Evolutionary conservation across 129 eudicot genomes (phyloP), one percentile per base, ranked within the genome.

Genomic region (Tagetes patula): DNA sequence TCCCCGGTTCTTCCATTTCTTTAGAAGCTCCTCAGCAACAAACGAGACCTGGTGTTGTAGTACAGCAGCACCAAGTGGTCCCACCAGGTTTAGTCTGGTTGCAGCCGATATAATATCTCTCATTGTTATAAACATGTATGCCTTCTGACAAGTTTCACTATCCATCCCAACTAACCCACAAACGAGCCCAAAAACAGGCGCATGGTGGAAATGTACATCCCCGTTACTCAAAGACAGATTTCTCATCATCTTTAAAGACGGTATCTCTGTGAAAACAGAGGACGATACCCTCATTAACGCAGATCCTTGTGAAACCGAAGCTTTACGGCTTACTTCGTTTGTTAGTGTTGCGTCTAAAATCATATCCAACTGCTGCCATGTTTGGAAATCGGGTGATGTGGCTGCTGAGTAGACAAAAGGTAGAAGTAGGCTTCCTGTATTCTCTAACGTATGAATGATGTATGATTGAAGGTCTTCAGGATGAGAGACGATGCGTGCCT

Each of bases 61-160:
- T 36, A 84, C 86, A 2, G 98, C 96, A 1, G 89, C 96, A 56
- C 86, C 96, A 31, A 90, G 75, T 10, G 98, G 98, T 67, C 98
- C 98, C 3, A 93, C 86, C 81, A 93, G 71, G 74, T 93, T 93
- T 53, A 93, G 77, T 81, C 96, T 77, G 8, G 96, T 93, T 8
- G 98, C 98, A 59, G 98, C 96, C 3, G 98, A 93, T 79, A 90
- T 76, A 34, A 90, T 77, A 77, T 93, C 96, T 74, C 98, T 84
- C 91, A 86, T 75, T 0, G 98, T 86, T 30, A 87, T 60, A 71
- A 90, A 93, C 96, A 93, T 77, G 74, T 86, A 93, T 0, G 87
- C 90, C 73, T 84, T 83, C 71, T 93, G 98, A 43, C 91, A 68
- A 20, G 84, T 84, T 54, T 82, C 93, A 2, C 80, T 69, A 73